These are phyloP conservation scores for Falciphora oryzae DNA, from an alignment of 2,329 filamentous ascomycete genomes.

Conservation along the genomic window DNA sequence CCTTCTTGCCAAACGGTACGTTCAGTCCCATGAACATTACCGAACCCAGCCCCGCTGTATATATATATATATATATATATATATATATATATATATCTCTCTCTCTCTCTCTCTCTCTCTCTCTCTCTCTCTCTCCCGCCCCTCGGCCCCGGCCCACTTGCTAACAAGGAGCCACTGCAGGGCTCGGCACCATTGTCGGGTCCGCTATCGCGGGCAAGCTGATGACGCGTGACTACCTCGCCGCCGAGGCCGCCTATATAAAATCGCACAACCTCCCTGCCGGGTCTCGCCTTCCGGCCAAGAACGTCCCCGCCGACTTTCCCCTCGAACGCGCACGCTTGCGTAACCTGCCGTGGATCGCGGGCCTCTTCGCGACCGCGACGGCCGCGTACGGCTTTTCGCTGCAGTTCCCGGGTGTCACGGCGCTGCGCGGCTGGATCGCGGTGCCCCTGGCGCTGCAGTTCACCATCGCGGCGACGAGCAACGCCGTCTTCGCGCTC, in stretches of 20 bases:
- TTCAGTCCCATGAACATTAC: no score
- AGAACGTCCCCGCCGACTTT: slow-evolving; percentile 25
- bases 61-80: no score
- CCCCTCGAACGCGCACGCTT: slow-evolving; percentile 36
- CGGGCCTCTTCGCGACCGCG: slow-evolving; percentile 28
- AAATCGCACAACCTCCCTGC: slow-evolving; percentile 20
- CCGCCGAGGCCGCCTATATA: slow-evolving; percentile 23
- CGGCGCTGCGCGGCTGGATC: slow-evolving; percentile 18
- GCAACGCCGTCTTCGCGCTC: slow-evolving; percentile 31
- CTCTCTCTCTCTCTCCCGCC: no score
- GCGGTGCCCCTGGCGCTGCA: slow-evolving; percentile 22
- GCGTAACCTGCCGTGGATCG: slow-evolving; percentile 33
- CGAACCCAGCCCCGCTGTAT: no score
- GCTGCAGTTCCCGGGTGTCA: slow-evolving; percentile 16
- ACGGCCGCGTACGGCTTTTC: slow-evolving; percentile 30
- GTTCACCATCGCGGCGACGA: slow-evolving; percentile 30
- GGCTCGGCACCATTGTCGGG: slow-evolving; percentile 35
- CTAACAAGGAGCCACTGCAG: slow-evolving; percentile 10
- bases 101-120: no score
- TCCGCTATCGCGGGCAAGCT: slow-evolving; percentile 34
- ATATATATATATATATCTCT: no score
- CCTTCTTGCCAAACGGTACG: slow-evolving; percentile 19
- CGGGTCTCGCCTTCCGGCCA: slow-evolving; percentile 14
- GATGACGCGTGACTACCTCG: slow-evolving; percentile 32
- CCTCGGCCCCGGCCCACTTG: no score